Evolutionary conservation across 1,139 yeast genomes (phyloP).

Genomic region (Tardiomyces depauwii): DNA sequence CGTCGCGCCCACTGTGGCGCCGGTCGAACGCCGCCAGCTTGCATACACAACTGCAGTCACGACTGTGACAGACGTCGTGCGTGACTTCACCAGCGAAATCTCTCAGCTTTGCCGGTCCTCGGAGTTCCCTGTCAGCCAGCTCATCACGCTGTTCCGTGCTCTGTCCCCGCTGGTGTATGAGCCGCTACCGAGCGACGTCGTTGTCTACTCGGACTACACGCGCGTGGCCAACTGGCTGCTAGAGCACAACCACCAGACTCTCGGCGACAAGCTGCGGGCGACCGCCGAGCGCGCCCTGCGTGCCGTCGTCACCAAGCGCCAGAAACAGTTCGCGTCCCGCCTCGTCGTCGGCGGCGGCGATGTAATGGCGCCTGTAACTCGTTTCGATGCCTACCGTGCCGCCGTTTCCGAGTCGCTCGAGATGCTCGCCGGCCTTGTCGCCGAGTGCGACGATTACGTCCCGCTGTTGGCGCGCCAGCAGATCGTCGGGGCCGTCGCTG

Average conservation of each 20-base stretch:
- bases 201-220: constrained; percentile 16
- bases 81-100: not conserved
- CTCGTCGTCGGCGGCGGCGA: constrained; percentile 1
- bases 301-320: not conserved
- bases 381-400: constrained; percentile 2
- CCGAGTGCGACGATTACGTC: constrained; percentile 5
- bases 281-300: not conserved
- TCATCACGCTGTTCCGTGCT: constrained; percentile 18
- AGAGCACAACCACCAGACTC: not conserved
- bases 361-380: constrained; percentile 1
- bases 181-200: constrained; percentile 8
- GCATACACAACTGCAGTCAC: constrained; percentile 3
- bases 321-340: not conserved
- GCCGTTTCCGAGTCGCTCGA: constrained; percentile 4
- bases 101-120: not conserved
- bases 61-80: not conserved
- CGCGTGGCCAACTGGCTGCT: constrained; percentile 4
- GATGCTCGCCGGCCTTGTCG: not conserved
- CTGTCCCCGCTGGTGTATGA: constrained; percentile 15
- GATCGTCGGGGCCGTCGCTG: constrained; percentile 21
- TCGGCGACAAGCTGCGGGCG: not conserved
- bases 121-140: constrained; percentile 2
- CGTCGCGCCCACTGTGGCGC: not conserved
- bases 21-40: constrained; percentile 1
- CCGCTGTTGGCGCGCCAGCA: constrained; percentile 10